Conservation (phyloP, 495 filamentous ascomycete genomes). For the Penicillium coprophilum region DNA sequence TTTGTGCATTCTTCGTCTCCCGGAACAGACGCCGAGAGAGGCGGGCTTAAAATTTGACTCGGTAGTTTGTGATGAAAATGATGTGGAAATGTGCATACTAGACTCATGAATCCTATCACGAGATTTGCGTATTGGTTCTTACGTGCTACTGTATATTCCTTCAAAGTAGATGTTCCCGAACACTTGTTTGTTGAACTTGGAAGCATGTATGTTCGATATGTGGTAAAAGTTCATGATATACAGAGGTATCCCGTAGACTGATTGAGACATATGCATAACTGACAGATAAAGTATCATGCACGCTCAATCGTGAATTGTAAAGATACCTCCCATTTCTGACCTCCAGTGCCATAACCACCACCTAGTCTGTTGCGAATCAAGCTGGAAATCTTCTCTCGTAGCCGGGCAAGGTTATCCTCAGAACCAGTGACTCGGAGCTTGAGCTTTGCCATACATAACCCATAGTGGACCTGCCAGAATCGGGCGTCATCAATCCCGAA, state of each 20-base stretch:
- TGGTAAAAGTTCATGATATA: not conserved
- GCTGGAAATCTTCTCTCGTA: constrained; percentile 72
- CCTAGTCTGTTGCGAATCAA: constrained; percentile 84
- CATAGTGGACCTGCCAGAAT: constrained; percentile 99
- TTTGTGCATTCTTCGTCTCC: no score
- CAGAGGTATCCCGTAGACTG: constrained; percentile 5
- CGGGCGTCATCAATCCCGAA: constrained; percentile 79
- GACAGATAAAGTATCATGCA: constrained; percentile 11
- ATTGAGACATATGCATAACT: not conserved
- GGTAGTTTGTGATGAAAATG: not conserved
- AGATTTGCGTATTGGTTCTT: not conserved
- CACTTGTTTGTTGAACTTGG: not conserved
- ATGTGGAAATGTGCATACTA: not conserved
- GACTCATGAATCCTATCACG: not conserved
- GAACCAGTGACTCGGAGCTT: constrained; percentile 70
- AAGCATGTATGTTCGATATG: not conserved
- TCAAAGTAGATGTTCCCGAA: not conserved
- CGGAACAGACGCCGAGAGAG: no score
- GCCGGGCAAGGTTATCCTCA: constrained; percentile 62
- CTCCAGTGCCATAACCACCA: constrained; percentile 80
- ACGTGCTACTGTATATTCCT: not conserved
- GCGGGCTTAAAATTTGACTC: no score
- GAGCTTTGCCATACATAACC: constrained; percentile 90
- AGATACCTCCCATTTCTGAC: constrained; percentile 84
- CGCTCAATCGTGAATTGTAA: constrained; percentile 48